Base-by-base conservation (phyloP, 1,284 basidiomycete species). In the Agaricales sp. region DNA sequence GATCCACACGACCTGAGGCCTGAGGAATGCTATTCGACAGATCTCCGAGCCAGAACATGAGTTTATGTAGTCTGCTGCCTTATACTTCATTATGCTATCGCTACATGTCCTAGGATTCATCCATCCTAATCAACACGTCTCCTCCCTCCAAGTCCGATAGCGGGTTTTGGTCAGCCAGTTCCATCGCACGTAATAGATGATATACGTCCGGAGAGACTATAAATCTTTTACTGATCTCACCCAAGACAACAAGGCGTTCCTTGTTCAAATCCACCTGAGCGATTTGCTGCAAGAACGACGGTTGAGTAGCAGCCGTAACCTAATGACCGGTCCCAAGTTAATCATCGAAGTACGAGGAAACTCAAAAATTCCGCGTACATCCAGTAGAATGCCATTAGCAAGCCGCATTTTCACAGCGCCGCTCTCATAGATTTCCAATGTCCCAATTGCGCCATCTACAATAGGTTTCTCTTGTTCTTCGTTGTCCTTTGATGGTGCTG, bases 261-360 rank as follows among this genome's bases (percentile, higher is more conserved):
- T 71, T 67, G 43, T 63, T 63, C 45, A 68, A 59, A 62, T 96
- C 85, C 43, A 95, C 60, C 55, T 84, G 74, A 44, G 91, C 83
- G 4, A 90, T 82, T 54, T 95, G 90, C 61, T 96, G 91, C 6
- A 95, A 73, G 65, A 96, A 97, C 0, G 89, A 89, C 1, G 89
- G 80, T 53, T 89, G 87, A 4, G 89, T 92, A 14, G 87, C 90
- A 11, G 87, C 80, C 3, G 77, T 80, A 20, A 96, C 83, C 89
- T 23, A 46, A 44, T 46, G 39, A 24, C n/a, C n/a, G n/a, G n/a
- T 39, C 37, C 38, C 49, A 35, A 54, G 39, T 22, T 23, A 30
- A 51, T 50, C 19, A 44, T 51, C 16, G 22, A 45, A 30, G 19
- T 51, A 35, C 19, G 16, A 52, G 35, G n/a, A n/a, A 38, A 52